Evolutionary conservation across 306 rosid species (phyloP).

Genomic region (Cucumis hystrix): DNA sequence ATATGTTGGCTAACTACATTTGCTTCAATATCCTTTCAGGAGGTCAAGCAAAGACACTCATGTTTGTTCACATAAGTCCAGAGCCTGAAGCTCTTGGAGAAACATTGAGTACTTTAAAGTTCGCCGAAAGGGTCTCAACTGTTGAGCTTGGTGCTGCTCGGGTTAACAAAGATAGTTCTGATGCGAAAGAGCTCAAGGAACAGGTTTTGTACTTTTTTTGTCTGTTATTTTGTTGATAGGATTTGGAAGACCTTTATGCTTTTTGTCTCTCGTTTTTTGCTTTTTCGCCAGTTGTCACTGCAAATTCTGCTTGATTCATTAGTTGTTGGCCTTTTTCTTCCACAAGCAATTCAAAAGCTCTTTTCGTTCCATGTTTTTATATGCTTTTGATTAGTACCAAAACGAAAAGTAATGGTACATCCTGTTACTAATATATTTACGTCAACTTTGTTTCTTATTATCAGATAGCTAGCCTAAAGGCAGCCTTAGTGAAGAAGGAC

Average conservation of each 20-base stretch:
- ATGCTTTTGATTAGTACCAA: background rate
- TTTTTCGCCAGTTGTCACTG: background rate
- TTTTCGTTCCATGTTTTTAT: background rate
- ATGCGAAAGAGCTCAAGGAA: slow-evolving; percentile 79
- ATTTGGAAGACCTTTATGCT: background rate
- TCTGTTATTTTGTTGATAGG: background rate
- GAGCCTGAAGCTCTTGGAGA: slow-evolving; percentile 77
- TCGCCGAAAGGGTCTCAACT: slow-evolving; percentile 82
- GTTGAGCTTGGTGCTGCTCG: slow-evolving; percentile 82
- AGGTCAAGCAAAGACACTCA: slow-evolving; percentile 88
- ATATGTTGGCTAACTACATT: background rate
- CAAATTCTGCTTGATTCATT: background rate
- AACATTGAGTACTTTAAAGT: slow-evolving; percentile 84
- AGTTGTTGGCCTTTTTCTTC: background rate
- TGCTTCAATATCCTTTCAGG: slow-evolving; percentile 23
- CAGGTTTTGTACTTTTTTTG: slow-evolving; percentile 28
- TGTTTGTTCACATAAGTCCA: slow-evolving; percentile 93
- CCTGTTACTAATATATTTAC: background rate
- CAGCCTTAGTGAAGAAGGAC: slow-evolving; percentile 66
- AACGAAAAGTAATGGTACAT: background rate
- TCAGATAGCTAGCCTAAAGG: slow-evolving; percentile 65
- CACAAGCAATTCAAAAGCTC: background rate
- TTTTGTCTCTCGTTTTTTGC: background rate
- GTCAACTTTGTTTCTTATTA: background rate
- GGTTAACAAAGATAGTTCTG: slow-evolving; percentile 50